Evolutionary conservation across 2,329 filamentous ascomycete genomes (phyloP), one percentile per base, ranked within the genome.

Genomic region (Hymenoscyphus occultus): DNA sequence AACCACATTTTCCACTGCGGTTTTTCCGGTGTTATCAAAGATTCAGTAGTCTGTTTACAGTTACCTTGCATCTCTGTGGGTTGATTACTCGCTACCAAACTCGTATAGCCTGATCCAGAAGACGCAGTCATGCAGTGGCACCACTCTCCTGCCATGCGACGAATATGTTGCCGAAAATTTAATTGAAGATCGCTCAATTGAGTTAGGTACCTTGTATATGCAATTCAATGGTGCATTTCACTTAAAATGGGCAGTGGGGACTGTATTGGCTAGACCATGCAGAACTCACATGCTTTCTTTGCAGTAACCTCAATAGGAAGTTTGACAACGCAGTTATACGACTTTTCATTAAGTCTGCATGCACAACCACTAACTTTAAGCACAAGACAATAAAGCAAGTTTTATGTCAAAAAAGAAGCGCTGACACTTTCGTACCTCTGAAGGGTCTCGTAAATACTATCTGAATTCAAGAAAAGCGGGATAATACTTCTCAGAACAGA

Each of bases 91-190:
- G 45, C 45, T 28, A 51, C 45, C 45, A 51, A 51, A 51, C 45
- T 51, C 45, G 45, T 19, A 51, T 19, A 51, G 45, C 45, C 45
- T 51, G 45, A 51, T 48, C 16, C n/a, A 51, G 45, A 51, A 22
- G n/a, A 51, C 4, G 16, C 9, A 9, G 45, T 10, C n/a, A 51
- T 51, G 6, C 19, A 22, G n/a, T 51, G 45, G 16, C n/a, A 22
- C 6, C 45, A 51, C 28, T 10, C 19, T 51, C 45, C 9, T 9
- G 45, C n/a, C 6, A 45, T 45, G 42, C 42, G 2, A 9, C 45
- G n/a, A n/a, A 51, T 22, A 51, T 19, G n/a, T 10, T 51, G n/a
- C 45, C 16, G 45, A 10, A 22, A n/a, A 51, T n/a, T 35, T 22
- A 51, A 51, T 16, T 9, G 7, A 51, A 19, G 2, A 22, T 51